phyloP scores from a whole-genome alignment of 2,329 filamentous ascomycete species.

The Penicillium fuscoglaucum region DNA sequence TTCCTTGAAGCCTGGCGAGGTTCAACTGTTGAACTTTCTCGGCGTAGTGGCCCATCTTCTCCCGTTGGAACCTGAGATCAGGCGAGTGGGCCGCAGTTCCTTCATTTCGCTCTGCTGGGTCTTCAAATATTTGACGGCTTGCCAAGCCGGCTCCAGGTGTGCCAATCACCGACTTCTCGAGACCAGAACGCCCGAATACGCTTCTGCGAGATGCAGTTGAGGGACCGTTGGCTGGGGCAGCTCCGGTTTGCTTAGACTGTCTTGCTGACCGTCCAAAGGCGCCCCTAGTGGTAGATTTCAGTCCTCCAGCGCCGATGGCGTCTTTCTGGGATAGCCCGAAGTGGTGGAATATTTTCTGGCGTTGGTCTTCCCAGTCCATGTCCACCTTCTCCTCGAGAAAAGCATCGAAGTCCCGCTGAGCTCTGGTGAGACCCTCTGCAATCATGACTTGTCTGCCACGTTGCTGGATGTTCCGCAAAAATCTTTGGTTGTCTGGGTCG shows the following conservation, averaged over 20 bases:
- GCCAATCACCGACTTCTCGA: conserved; percentile 86
- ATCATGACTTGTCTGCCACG: conserved; percentile 92
- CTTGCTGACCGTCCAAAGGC: conserved; percentile 54
- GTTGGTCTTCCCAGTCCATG: conserved; percentile 93
- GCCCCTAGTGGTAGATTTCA: conserved; percentile 37
- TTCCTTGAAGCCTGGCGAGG: conserved; percentile 64
- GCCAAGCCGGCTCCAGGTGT: conserved; percentile 67
- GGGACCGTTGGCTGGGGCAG: conserved; percentile 46
- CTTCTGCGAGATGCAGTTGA: conserved; percentile 50
- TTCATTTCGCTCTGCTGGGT: conserved; percentile 61
- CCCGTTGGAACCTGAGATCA: conserved; percentile 74
- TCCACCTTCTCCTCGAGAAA: conserved; percentile 94
- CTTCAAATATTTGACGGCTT: conserved; percentile 64
- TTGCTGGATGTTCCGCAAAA: conserved; percentile 80
- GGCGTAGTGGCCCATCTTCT: conserved; percentile 80
- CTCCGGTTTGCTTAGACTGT: conserved; percentile 42
- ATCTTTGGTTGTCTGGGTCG: conserved; percentile 64
- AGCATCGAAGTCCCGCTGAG: conserved; percentile 85
- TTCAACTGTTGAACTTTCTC: conserved; percentile 80
- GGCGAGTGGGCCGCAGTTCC: conserved; percentile 53
- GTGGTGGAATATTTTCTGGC: conserved; percentile 90
- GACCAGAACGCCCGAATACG: conserved; percentile 66
- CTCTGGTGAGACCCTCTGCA: conserved; percentile 83
- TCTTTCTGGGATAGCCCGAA: conserved; percentile 73
- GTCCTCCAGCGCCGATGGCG: conserved; percentile 43